Base-by-base conservation (phyloP, 805 yeast genomes). In the Candida argentea region DNA sequence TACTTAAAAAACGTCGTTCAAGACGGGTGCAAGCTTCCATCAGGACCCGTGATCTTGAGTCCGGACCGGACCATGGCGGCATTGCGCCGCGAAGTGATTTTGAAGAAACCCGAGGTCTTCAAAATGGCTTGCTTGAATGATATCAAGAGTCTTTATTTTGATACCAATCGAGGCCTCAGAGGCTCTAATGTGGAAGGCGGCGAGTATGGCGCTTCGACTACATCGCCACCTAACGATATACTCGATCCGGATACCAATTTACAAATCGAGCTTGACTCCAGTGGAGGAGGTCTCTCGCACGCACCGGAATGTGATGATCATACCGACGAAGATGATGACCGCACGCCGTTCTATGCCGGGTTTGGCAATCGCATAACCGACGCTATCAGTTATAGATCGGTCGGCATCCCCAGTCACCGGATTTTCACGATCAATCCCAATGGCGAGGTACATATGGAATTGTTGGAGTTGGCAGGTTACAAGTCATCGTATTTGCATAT, bases 11-110 rank as follows among this genome's bases (percentile, higher is more conserved):
- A 85, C 19, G 76, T 91, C 14, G 70, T 65, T 17, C 98, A 91
- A 50, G 67, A 61, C 18, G 86, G 85, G 2, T 60, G 67, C 33
- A 67, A 64, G 30, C 55, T 91, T 21, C 98, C 98, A 0, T 50
- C 54, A 5, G 98, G 98, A 0, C 98, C 98, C 0, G 98, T 91
- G 8, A 85, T 91, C 24, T 58, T 91, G 28, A 82, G 94, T 20
- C 98, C 98, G 0, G 98, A 91, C 55, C 57, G 98, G 42, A 89
- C 97, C 0, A 84, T 91, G 61, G 97, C 97, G 3, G 98, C 98
- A 0, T 58, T 91, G 30, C 70, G 72, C 42, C 67, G 98, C 37
- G 98, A 91, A 49, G 93, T 91, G 16, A 89, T 91, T 25, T 57
- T 89, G 46, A 84, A 87, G 40, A 89, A 89, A 48, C 98, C 98